phyloP scores from a whole-genome alignment of 2,329 filamentous ascomycete species.

The Scedosporium aurantiacum region DNA sequence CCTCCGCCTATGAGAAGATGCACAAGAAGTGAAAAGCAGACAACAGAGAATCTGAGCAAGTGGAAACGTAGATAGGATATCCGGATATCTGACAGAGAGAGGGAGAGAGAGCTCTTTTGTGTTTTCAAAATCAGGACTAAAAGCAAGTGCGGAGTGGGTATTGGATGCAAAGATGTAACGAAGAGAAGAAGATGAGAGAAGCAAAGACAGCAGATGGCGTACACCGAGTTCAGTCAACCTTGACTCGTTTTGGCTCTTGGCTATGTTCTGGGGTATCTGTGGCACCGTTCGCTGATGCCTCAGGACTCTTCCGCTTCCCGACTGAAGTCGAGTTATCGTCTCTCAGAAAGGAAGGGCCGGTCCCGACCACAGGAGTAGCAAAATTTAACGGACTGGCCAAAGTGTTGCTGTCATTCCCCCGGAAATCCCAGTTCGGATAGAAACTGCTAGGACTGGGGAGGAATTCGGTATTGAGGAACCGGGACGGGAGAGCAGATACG shows the following conservation, averaged over 20 bases:
- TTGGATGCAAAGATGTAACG: neutral
- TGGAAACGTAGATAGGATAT: neutral
- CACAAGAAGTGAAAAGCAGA: neutral
- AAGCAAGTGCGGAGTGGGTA: neutral
- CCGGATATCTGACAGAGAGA: neutral
- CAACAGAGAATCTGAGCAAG: neutral
- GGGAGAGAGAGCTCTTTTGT: neutral
- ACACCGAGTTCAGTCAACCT: slow-evolving; percentile 29
- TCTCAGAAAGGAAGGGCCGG: slow-evolving; percentile 51
- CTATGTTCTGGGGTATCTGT: slow-evolving; percentile 29
- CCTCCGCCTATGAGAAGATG: neutral
- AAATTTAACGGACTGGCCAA: slow-evolving; percentile 89
- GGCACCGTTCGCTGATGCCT: slow-evolving; percentile 26
- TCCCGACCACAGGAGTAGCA: slow-evolving; percentile 62
- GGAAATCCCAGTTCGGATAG: slow-evolving; percentile 75
- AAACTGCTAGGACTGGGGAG: slow-evolving; percentile 86
- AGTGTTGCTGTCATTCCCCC: slow-evolving; percentile 65
- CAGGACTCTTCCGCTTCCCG: slow-evolving; percentile 45
- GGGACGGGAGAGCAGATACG: slow-evolving; percentile 84
- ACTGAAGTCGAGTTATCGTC: slow-evolving; percentile 30
- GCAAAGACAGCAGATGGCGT: neutral
- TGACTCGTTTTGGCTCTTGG: slow-evolving; percentile 41
- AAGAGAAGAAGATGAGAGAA: slow-evolving; percentile 1
- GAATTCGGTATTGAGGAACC: slow-evolving; percentile 80
- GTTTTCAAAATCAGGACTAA: neutral